A percentile compares a stretch with the other conserved stretches of the same genome.
Conservation (phyloP, 2,329 filamentous ascomycete genomes). For the Fusarium gaditjirri region DNA sequence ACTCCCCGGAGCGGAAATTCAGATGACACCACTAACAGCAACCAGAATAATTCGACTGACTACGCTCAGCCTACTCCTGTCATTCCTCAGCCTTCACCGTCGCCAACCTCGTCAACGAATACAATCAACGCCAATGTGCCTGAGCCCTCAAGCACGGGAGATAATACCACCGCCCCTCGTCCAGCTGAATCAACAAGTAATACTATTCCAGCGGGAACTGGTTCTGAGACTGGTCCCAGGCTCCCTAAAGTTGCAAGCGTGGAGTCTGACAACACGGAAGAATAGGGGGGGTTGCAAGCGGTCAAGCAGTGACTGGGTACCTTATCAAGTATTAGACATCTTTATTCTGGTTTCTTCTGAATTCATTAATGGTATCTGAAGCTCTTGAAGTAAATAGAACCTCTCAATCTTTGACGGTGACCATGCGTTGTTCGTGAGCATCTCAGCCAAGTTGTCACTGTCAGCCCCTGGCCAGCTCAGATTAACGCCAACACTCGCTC, state of each 20-base stretch:
- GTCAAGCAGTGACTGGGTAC: neutral
- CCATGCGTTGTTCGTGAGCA: neutral
- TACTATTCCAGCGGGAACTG: neutral
- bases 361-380: neutral
- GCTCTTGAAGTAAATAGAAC: neutral
- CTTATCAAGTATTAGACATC: neutral
- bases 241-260: neutral
- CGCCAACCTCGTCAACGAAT: neutral
- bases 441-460: constrained; percentile 10
- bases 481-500: neutral
- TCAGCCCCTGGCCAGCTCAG: neutral
- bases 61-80: neutral
- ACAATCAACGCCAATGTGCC: no score
- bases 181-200: no score
- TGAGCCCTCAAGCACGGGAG: neutral
- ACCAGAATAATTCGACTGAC: neutral
- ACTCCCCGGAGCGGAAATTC: neutral
- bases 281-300: constrained; percentile 5
- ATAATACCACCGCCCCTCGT: neutral
- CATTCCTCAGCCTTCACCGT: neutral
- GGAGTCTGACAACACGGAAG: neutral
- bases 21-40: neutral
- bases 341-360: neutral
- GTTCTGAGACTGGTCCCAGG: neutral
- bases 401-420: neutral